phyloP scores from a whole-genome alignment of 2,329 filamentous ascomycete species.

The Graphilbum fragrans region DNA sequence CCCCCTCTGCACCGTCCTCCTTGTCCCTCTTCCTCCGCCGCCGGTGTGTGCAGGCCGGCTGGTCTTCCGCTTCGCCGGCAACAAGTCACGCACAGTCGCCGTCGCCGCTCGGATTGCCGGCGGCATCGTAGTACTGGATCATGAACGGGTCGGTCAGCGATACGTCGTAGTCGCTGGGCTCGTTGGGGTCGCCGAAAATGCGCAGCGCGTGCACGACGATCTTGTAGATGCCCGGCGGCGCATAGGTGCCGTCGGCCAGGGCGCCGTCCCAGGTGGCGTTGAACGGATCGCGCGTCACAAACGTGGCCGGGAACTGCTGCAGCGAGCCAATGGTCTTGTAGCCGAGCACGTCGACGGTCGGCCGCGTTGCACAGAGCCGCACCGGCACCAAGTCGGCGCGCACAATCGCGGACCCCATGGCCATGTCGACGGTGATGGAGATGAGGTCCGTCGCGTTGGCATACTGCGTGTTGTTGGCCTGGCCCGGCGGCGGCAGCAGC shows the following conservation, averaged over 20 bases:
- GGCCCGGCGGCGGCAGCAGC: conserved; percentile 24
- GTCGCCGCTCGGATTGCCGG: too few relatives aligned
- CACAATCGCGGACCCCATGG: conserved; percentile 32
- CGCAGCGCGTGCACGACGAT: conserved; percentile 34
- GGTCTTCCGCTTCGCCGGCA: too few relatives aligned
- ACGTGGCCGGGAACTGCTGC: conserved; percentile 25
- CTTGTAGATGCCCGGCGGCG: conserved; percentile 35
- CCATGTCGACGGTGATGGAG: conserved; percentile 25
- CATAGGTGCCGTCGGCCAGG: conserved; percentile 33
- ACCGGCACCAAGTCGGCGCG: conserved; percentile 32
- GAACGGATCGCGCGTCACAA: conserved; percentile 18
- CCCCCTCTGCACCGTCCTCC: too few relatives aligned
- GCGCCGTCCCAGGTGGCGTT: conserved; percentile 30
- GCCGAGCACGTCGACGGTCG: conserved; percentile 19
- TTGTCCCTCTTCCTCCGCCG: too few relatives aligned
- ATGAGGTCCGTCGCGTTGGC: conserved; percentile 21
- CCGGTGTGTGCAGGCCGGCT: too few relatives aligned
- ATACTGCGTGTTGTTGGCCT: conserved; percentile 16
- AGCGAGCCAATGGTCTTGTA: conserved; percentile 29
- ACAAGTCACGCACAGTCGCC: too few relatives aligned
- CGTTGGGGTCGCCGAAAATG: conserved; percentile 35
- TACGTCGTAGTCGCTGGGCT: conserved; percentile 33
- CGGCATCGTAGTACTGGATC: neutral
- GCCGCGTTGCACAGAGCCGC: conserved; percentile 16
- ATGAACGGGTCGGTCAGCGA: neutral